Evolutionary conservation across 2,329 filamentous ascomycete genomes (phyloP), one percentile per base, ranked within the genome.

Genomic region (Trichoderma asperellum): DNA sequence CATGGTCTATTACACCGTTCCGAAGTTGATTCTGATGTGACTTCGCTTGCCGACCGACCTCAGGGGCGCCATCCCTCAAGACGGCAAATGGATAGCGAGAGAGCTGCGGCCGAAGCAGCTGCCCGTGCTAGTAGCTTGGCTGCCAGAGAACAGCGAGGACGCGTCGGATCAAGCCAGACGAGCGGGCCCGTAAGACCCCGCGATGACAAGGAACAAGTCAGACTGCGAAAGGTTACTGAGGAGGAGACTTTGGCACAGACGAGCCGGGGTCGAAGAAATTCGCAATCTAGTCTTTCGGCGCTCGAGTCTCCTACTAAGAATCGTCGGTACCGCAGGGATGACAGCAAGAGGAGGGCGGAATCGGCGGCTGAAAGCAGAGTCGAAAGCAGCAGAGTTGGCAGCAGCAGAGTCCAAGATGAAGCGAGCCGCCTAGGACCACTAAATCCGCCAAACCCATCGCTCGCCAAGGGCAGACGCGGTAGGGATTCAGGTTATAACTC

Each of bases 401-500:
- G 40, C 1, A 77, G 79, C 47, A 77, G 77, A 14, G 79, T 78
- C 0, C 84, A 85, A 56, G 78, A 76, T 24, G 76, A 79, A 21
- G 74, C 75, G n/a, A 59, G 40, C 40, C 55, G 53, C 7, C 74
- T 84, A n/a, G 78, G 78, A 8, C 81, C 84, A 5, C 75, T 89
- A 2, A 83, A 83, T 12, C 87, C 87, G 2, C 87, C 88, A 0
- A 83, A 85, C 68, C 86, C 88, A 11, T 81, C 86, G 6, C 88
- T 87, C 74, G 85, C 87, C 5, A 83, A 82, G 53, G 80, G 81
- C 70, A 82, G 83, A 73, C 80, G 78, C 12, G 77, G 78, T 2
- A 90, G 89, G 73, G 88, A 90, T 74, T 88, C 86, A 56, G 86
- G 86, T 10, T 89, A 90, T 73, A 89, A 88, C 74, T 88, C 86